phyloP scores from a whole-genome alignment of 441 rosid species.

The Mallotus repandus region DNA sequence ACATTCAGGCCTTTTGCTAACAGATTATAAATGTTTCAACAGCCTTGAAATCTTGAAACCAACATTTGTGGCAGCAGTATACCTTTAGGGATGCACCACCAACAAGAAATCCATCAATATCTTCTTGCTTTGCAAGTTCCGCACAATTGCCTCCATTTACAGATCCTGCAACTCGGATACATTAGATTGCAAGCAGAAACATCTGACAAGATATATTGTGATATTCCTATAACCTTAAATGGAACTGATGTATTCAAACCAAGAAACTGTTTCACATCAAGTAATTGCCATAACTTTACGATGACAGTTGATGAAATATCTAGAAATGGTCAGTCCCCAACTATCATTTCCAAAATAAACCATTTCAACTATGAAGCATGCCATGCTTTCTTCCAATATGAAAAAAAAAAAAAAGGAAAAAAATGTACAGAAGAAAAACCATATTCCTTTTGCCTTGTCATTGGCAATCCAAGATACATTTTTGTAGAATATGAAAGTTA shows the following conservation, averaged over 20 bases:
- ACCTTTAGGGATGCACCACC: conserved; percentile 99
- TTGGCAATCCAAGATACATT: background rate
- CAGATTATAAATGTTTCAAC: background rate
- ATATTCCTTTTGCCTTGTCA: background rate
- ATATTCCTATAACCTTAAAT: background rate
- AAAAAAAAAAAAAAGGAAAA: background rate
- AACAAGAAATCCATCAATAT: conserved; percentile 95
- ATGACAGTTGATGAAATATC: background rate
- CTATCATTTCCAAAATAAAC: background rate
- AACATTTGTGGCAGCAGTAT: conserved; percentile 12
- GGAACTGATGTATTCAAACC: background rate
- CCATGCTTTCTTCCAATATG: background rate
- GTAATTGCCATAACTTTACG: background rate
- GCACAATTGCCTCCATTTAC: conserved; percentile 88
- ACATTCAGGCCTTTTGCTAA: background rate
- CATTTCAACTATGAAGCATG: background rate
- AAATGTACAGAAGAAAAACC: background rate
- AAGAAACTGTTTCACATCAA: background rate
- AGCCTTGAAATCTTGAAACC: background rate
- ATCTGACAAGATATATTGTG: background rate
- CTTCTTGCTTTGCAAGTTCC: conserved; percentile 96
- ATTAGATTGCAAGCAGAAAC: conserved; percentile 9
- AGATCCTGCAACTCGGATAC: conserved; percentile 51
- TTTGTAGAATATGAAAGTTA: background rate
- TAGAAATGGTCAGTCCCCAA: background rate